Evolutionary conservation across 2,329 filamentous ascomycete genomes (phyloP).

Genomic region (Phaeoacremonium minimum): DNA sequence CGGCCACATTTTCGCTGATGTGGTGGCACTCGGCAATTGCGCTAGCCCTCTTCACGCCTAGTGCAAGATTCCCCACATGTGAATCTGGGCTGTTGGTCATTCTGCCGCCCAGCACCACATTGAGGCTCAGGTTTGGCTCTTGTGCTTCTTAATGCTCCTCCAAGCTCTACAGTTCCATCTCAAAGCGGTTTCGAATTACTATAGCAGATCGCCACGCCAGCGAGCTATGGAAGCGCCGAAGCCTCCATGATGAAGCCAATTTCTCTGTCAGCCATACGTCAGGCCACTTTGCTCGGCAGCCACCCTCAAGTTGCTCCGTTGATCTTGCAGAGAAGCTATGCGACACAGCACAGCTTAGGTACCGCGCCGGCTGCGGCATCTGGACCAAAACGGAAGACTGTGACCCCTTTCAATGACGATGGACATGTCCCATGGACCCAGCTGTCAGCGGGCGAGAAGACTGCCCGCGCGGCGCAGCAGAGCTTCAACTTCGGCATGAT

Average conservation of each 20-base stretch:
- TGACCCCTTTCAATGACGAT: constrained; percentile 84
- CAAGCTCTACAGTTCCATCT: no score
- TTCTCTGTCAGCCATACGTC: constrained; percentile 8
- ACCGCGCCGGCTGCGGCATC: constrained; percentile 22
- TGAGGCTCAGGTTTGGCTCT: no score
- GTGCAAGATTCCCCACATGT: background rate
- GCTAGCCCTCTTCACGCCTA: background rate
- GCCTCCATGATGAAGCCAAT: constrained; percentile 11
- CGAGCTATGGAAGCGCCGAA: constrained; percentile 9
- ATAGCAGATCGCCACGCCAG: background rate
- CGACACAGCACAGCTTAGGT: constrained; percentile 49
- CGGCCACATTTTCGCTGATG: background rate
- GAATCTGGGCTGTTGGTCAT: no score
- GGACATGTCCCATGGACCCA: constrained; percentile 78
- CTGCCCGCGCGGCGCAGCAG: constrained; percentile 81
- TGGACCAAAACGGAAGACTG: constrained; percentile 55
- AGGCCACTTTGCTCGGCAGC: constrained; percentile 10
- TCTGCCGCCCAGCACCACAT: no score
- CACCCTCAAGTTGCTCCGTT: constrained; percentile 27
- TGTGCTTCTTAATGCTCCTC: no score
- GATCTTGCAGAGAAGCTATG: constrained; percentile 46
- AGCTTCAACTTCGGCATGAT: constrained; percentile 83
- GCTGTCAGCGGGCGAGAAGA: constrained; percentile 73
- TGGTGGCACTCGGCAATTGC: background rate
- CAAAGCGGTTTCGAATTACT: no score